Conservation (phyloP, 192 early-diverging fungal species). For the Podila minutissima region DNA sequence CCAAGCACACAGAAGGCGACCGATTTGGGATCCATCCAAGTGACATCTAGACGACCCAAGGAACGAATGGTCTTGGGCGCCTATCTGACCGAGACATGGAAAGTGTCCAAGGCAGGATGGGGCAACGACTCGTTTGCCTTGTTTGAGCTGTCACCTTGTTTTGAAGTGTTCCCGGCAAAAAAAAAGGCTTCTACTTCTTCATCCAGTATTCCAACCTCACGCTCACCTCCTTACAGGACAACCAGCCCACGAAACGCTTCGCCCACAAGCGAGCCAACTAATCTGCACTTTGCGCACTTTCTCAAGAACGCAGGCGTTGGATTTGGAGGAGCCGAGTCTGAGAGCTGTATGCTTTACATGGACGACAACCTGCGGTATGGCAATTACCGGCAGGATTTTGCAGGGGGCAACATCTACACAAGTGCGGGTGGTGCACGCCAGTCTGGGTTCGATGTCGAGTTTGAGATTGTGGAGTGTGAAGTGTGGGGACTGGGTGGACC, state of each 20-base stretch:
- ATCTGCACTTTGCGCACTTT: constrained; percentile 29
- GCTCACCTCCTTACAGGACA: constrained; percentile 46
- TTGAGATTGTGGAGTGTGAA: constrained; percentile 61
- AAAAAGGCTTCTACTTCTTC: constrained; percentile 29
- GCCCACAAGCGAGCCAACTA: not conserved
- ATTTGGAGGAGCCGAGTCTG: constrained; percentile 30
- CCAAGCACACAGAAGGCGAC: not conserved
- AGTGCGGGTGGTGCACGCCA: constrained; percentile 12
- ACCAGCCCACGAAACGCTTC: not conserved
- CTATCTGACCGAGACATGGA: constrained; percentile 64
- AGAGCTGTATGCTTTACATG: constrained; percentile 53
- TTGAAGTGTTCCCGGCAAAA: constrained; percentile 53
- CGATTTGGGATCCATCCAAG: not conserved
- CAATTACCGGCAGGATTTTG: constrained; percentile 51
- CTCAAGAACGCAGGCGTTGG: constrained; percentile 47
- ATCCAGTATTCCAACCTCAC: constrained; percentile 38
- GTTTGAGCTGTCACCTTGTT: constrained; percentile 60
- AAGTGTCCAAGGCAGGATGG: constrained; percentile 57
- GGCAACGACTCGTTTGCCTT: constrained; percentile 55
- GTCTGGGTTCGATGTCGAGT: constrained; percentile 37
- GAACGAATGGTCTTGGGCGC: constrained; percentile 57
- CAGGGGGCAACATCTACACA: constrained; percentile 42
- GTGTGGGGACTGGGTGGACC: constrained; percentile 64
- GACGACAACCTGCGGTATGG: constrained; percentile 62
- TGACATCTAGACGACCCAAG: not conserved